These are phyloP conservation scores for Globisporangium abappressorium DNA, from an alignment of 352 stramenopile species.

Conservation along the genomic window DNA sequence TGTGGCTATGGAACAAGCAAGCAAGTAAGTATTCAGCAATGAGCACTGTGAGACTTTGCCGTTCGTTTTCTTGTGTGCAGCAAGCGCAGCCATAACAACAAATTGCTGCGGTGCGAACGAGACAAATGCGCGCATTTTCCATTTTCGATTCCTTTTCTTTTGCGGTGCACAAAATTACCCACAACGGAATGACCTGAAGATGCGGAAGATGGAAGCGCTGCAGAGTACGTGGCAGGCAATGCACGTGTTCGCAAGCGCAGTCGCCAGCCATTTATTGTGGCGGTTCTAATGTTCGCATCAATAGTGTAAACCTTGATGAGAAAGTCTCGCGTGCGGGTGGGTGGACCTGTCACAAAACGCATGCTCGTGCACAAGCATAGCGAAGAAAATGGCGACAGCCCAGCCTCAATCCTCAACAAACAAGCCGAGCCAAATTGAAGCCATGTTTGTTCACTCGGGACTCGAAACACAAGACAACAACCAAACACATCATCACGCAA, in stretches of 20 bases:
- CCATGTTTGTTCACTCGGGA: background rate
- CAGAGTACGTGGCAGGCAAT: background rate
- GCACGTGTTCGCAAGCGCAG: background rate
- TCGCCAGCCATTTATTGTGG: slow-evolving; percentile 1
- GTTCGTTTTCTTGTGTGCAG: background rate
- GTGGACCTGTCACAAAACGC: background rate
- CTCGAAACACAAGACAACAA: background rate
- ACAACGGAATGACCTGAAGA: too few relatives aligned
- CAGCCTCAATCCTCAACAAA: background rate
- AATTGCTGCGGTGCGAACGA: background rate
- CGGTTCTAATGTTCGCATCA: background rate
- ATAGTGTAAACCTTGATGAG: too few relatives aligned
- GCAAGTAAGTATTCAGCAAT: background rate
- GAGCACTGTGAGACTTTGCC: background rate
- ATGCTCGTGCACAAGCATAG: background rate
- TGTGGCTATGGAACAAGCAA: background rate
- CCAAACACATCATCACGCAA: background rate
- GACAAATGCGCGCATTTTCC: background rate
- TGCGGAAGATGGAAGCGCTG: background rate
- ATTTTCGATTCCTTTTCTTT: background rate
- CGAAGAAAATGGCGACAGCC: background rate
- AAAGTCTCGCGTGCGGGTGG: background rate
- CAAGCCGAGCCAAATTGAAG: background rate
- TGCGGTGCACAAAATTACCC: too few relatives aligned
- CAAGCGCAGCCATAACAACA: background rate